These are phyloP conservation scores for Serendipita sp. DNA, from an alignment of 1,284 basidiomycete genomes.

Conservation along the genomic window DNA sequence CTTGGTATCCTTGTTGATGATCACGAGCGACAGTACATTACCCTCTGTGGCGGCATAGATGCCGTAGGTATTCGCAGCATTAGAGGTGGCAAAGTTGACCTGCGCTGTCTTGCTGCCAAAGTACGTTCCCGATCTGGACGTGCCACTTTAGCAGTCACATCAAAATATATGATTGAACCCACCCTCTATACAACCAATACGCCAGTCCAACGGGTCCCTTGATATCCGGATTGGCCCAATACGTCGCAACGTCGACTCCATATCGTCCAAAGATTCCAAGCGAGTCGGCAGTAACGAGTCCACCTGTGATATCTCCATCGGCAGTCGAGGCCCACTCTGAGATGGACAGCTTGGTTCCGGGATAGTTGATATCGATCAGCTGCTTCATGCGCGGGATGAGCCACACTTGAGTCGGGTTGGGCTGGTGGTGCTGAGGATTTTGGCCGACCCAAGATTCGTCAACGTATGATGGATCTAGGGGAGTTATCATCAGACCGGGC, in stretches of 20 bases:
- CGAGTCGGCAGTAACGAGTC: constrained; percentile 31
- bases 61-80: constrained; percentile 26
- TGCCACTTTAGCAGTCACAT: not conserved
- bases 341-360: constrained; percentile 37
- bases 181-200: constrained; percentile 40
- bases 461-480: constrained; percentile 27
- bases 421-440: constrained; percentile 30
- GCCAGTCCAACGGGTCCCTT: constrained; percentile 32
- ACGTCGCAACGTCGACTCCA: constrained; percentile 33
- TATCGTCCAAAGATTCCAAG: constrained; percentile 35
- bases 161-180: constrained; percentile 9
- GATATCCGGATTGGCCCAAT: constrained; percentile 33
- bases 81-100: constrained; percentile 27
- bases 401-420: constrained; percentile 27
- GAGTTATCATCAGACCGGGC: not conserved
- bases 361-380: constrained; percentile 32
- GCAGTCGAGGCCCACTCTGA: constrained; percentile 32
- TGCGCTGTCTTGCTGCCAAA: constrained; percentile 31
- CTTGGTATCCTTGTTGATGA: constrained; percentile 33
- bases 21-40: constrained; percentile 27
- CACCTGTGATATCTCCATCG: constrained; percentile 35
- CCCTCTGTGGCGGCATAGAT: constrained; percentile 30
- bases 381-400: constrained; percentile 34
- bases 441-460: constrained; percentile 37
- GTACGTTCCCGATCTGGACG: constrained; percentile 27